Evolutionary conservation across 768 basidiomycete species (phyloP), one percentile per base, ranked within the genome.

Genomic region (Leucocoprinus birnbaumii): DNA sequence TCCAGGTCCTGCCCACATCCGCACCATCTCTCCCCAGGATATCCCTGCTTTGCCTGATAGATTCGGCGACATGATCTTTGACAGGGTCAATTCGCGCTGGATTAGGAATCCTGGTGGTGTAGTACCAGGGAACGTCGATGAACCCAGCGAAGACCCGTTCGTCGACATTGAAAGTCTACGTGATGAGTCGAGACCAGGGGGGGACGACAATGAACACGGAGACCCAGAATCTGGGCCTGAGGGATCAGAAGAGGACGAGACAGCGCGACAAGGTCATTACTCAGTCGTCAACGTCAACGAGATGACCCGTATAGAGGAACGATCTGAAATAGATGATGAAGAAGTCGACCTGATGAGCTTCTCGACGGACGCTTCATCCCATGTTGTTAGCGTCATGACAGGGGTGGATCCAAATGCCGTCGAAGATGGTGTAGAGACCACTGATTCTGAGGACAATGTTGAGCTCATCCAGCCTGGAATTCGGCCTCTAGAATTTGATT

Each of bases 11-110:
- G 80, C 83, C 35, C 88, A 89, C 60, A 86, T 93, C 51, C 84
- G 84, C 49, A 87, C 83, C 24, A 95, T 97, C 60, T 82, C 84
- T 8, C 91, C 93, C 1, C 78, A 81, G 35, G 94, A 95, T 65
- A 73, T 96, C 18, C 88, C 85, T 0, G 63, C 77, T 6, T 70
- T 96, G 25, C 88, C 91, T 2, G 87, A 93, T 35, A 76, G 83
- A 51, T 83, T 94, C 43, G 94, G 94, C 0, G 82, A 82, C 67
- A 96, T 98, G 94, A 72, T 89, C 48, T 94, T 86, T 61, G 94
- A 96, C 71, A 84, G 79, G 61, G 80, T 80, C 38, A 78, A 84
- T 71, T 91, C 92, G 87, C 83, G 80, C 61, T 96, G 94, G 94
- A 85, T 92, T 52, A 88, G 85, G 72, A 81, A 75, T 24, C 75